These are phyloP conservation scores for Ramaria sp. DNA, from an alignment of 768 basidiomycete genomes.

Conservation along the genomic window DNA sequence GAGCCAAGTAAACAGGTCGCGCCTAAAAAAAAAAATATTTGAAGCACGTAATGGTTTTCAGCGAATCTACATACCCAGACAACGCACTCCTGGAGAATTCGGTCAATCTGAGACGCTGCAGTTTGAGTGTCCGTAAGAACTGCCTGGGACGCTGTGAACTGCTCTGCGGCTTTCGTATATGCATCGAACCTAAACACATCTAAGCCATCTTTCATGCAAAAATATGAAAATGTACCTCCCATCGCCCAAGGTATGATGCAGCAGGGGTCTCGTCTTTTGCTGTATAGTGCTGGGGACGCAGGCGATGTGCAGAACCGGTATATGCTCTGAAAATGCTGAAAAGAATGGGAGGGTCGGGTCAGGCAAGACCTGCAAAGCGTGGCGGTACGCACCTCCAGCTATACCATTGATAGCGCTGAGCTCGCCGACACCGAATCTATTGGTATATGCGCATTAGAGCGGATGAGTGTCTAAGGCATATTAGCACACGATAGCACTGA, in stretches of 20 bases:
- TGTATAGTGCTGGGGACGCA: conserved; percentile 70
- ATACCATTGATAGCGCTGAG: conserved; percentile 80
- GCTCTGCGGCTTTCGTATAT: conserved; percentile 63
- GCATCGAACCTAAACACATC: conserved; percentile 54
- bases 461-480: background rate
- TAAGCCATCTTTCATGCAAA: background rate
- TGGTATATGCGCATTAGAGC: background rate
- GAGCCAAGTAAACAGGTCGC: conserved; percentile 77
- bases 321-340: conserved; percentile 73
- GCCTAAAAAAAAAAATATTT: conserved; percentile 31
- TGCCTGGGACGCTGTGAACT: conserved; percentile 65
- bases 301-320: conserved; percentile 83
- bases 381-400: conserved; percentile 44
- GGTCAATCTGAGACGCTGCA: conserved; percentile 68
- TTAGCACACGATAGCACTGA: conserved; percentile 19
- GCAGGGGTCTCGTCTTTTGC: conserved; percentile 58
- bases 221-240: conserved; percentile 38
- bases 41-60: background rate
- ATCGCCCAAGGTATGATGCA: conserved; percentile 86
- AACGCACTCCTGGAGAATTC: conserved; percentile 61
- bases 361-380: background rate
- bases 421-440: conserved; percentile 88
- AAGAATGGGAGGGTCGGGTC: background rate
- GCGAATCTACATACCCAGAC: conserved; percentile 28
- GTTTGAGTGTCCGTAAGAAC: conserved; percentile 38